These are phyloP conservation scores for Ogataea wickerhamii DNA, from an alignment of 805 yeast genomes.

Conservation along the genomic window DNA sequence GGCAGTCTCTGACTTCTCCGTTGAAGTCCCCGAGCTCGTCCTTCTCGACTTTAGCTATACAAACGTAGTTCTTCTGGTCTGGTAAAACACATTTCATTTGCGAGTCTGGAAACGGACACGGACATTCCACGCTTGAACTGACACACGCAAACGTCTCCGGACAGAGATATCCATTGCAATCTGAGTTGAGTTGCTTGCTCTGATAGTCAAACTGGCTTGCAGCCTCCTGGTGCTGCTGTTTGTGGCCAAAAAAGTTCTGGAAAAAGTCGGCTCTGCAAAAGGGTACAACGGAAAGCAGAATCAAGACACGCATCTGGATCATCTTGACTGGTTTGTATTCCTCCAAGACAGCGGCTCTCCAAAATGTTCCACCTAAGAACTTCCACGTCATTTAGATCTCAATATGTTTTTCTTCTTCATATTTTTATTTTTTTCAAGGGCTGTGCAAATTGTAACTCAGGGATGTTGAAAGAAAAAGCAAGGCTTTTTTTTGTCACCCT, in stretches of 20 bases:
- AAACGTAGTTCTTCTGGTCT: conserved; percentile 57
- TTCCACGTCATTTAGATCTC: neutral
- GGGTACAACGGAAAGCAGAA: neutral
- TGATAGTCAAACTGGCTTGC: conserved; percentile 38
- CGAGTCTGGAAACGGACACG: conserved; percentile 85
- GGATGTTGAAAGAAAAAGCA: too few species aligned
- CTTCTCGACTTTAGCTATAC: conserved; percentile 74
- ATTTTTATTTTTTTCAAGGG: neutral
- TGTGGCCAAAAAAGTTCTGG: conserved; percentile 25
- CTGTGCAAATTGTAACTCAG: too few species aligned
- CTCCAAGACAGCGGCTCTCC: too few species aligned
- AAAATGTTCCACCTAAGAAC: too few species aligned
- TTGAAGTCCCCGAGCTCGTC: conserved; percentile 28
- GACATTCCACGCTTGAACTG: conserved; percentile 63
- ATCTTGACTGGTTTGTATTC: too few species aligned
- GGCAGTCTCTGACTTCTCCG: conserved; percentile 70
- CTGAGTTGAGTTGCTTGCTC: conserved; percentile 34
- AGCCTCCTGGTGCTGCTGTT: conserved; percentile 26
- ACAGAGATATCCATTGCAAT: conserved; percentile 70
- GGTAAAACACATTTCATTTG: conserved; percentile 81
- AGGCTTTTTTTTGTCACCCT: too few species aligned
- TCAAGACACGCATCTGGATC: neutral
- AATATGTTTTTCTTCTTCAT: neutral
- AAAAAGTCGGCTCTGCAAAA: conserved; percentile 20
- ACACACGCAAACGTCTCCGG: conserved; percentile 84